phyloP scores from a whole-genome alignment of 2,329 filamentous ascomycete genomes.

The Alternaria sp. region DNA sequence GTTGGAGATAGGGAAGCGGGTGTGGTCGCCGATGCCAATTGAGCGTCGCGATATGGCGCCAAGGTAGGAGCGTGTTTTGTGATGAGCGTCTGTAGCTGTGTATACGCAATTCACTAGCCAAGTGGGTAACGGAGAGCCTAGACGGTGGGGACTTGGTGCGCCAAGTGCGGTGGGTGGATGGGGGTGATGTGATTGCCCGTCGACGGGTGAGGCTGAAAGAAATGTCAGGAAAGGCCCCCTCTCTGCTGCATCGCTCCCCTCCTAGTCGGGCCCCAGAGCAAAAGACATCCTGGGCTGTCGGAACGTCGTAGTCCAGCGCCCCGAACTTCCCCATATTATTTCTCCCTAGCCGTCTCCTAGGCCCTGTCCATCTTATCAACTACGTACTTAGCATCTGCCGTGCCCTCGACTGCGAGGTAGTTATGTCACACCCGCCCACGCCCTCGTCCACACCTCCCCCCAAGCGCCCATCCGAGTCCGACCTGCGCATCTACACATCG shows the following conservation, averaged over 20 bases:
- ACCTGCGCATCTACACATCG: slow-evolving; percentile 51
- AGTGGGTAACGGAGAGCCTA: not conserved
- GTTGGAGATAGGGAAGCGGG: slow-evolving; percentile 7
- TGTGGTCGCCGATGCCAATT: not conserved
- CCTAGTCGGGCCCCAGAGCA: not conserved
- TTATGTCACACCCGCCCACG: slow-evolving; percentile 25
- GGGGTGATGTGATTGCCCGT: not conserved
- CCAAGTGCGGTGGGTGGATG: slow-evolving; percentile 2
- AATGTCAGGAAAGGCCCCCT: slow-evolving; percentile 12
- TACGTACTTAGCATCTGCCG: slow-evolving; percentile 5
- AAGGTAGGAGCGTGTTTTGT: not conserved
- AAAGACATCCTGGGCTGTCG: slow-evolving; percentile 12
- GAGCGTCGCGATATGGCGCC: not conserved
- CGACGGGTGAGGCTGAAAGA: slow-evolving; percentile 21
- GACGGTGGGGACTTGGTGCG: not conserved
- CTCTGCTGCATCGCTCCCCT: slow-evolving; percentile 6
- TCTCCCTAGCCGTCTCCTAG: slow-evolving; percentile 13
- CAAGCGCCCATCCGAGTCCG: slow-evolving; percentile 27
- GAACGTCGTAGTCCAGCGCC: slow-evolving; percentile 6
- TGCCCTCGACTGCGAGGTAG: slow-evolving; percentile 6
- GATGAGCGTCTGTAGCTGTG: not conserved
- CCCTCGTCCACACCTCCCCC: slow-evolving; percentile 20
- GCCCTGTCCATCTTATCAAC: slow-evolving; percentile 8
- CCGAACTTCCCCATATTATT: slow-evolving; percentile 25
- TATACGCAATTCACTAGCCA: not conserved